Base-by-base conservation (phyloP, 805 yeast species). In the Myxozyma neotropica region DNA sequence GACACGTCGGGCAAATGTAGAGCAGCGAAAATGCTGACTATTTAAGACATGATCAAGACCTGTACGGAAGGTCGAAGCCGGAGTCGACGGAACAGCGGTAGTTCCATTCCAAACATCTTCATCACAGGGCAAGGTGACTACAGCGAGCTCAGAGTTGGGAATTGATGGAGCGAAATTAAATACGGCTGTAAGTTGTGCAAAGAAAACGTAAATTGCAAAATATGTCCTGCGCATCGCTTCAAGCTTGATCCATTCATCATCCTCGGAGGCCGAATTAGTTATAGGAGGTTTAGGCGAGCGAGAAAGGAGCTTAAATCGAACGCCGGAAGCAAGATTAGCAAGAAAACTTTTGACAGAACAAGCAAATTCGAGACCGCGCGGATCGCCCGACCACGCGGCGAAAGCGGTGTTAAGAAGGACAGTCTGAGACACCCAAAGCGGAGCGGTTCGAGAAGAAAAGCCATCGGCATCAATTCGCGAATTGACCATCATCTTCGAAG, bases 311-410 rank as follows among this genome's bases (percentile, higher is more conserved):
- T 57, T 53, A 31, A 26, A 23, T 36, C 57, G 63, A 29, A 55
- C 38, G 24, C 63, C 63, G 35, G 58, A 21, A 13, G 65, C 65
- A 21, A 61, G 58, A 68, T 66, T 56, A 64, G 67, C 52, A 15
- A 57, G 64, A 46, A 65, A 57, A 0, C 70, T 43, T 27, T 70
- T 63, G 27, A 68, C 67, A 2, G 70, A 55, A 52, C 68, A 63
- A 4, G 71, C 67, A 48, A 59, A 68, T 45, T 68, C 72, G n/a
- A 70, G 62, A 1, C 70, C 70, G 7, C 71, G 60, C 5, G 71
- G 67, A 42, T 71, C 74, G n/a, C 72, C 71, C 13, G 67, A 58
- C 70, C 71, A 69, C 46, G 72, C 69, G 12, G 70, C 71, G 48
- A 63, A 71, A 6, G 70, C 62, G 43, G 72, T 55, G 55, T 68